phyloP scores from a whole-genome alignment of 139 green algal species.

The Nannochloris sp. region DNA sequence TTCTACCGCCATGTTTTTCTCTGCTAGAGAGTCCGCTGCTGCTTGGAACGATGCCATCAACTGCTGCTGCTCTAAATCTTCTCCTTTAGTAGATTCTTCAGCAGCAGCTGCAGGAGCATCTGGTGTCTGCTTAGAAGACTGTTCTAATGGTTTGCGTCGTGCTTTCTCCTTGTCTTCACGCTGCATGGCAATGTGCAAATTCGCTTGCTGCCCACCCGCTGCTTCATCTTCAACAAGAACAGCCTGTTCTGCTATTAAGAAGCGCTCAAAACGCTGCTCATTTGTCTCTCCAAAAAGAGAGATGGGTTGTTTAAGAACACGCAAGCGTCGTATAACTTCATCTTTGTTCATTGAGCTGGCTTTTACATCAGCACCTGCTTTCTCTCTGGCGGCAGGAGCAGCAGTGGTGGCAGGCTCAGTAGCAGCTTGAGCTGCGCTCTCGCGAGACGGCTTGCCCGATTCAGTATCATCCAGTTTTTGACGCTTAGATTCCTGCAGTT shows the following conservation, averaged over 20 bases:
- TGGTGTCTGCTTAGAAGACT: neutral
- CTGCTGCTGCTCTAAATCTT: constrained; percentile 13
- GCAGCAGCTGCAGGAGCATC: neutral
- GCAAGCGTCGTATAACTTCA: constrained; percentile 80
- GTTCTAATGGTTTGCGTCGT: neutral
- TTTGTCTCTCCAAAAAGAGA: constrained; percentile 90
- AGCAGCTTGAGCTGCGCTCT: neutral
- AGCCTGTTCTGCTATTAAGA: constrained; percentile 53
- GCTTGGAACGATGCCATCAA: constrained; percentile 38
- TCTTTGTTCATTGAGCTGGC: constrained; percentile 36
- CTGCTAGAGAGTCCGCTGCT: constrained; percentile 49
- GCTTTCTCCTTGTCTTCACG: constrained; percentile 18
- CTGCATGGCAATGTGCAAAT: constrained; percentile 60
- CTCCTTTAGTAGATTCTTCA: neutral
- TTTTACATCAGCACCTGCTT: too few species aligned
- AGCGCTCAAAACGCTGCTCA: constrained; percentile 39
- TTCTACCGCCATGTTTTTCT: constrained; percentile 62
- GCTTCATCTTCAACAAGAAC: constrained; percentile 53
- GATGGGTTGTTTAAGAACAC: constrained; percentile 73
- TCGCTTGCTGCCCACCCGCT: constrained; percentile 54
- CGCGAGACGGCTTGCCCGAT: neutral
- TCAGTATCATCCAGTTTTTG: neutral
- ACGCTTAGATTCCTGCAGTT: constrained; percentile 3
- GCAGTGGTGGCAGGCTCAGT: neutral
- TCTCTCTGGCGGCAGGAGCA: neutral